These are phyloP conservation scores for Yamadazyma conglobata DNA, from an alignment of 1,139 yeast genomes.

Conservation along the genomic window DNA sequence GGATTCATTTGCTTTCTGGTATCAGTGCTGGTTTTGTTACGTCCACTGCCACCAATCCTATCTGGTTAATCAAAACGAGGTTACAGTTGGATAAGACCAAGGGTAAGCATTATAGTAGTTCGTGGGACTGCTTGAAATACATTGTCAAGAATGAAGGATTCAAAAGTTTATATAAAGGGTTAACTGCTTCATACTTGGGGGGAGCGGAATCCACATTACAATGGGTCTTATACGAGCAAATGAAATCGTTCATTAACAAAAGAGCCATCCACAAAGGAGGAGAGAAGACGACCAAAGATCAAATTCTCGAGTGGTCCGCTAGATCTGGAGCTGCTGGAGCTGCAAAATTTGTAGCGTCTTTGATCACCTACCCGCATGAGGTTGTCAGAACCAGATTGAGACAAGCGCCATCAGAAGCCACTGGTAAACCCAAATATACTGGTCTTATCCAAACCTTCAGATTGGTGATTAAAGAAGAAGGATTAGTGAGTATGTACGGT, in stretches of 20 bases:
- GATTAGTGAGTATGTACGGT: constrained; percentile 90
- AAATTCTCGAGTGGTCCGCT: constrained; percentile 85
- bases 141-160: constrained; percentile 77
- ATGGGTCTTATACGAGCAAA: constrained; percentile 96
- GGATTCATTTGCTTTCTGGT: constrained; percentile 88
- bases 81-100: constrained; percentile 79
- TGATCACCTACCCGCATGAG: constrained; percentile 95
- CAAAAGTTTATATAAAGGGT: constrained; percentile 76
- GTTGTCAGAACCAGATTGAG: constrained; percentile 93
- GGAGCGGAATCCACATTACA: constrained; percentile 91
- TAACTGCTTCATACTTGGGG: constrained; percentile 92
- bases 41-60: constrained; percentile 98
- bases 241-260: constrained; percentile 68
- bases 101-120: constrained; percentile 68
- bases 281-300: constrained; percentile 55
- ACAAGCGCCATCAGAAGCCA: constrained; percentile 77
- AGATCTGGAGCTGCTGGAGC: constrained; percentile 97
- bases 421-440: constrained; percentile 82
- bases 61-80: constrained; percentile 95
- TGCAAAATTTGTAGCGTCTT: constrained; percentile 89
- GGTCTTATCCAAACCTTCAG: constrained; percentile 87
- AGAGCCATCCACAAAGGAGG: constrained; percentile 48
- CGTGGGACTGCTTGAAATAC: constrained; percentile 77
- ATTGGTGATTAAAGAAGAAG: constrained; percentile 84
- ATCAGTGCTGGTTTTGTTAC: constrained; percentile 92